Conservation (phyloP, 83 land plant species). For the Isoetes engelmannii region DNA sequence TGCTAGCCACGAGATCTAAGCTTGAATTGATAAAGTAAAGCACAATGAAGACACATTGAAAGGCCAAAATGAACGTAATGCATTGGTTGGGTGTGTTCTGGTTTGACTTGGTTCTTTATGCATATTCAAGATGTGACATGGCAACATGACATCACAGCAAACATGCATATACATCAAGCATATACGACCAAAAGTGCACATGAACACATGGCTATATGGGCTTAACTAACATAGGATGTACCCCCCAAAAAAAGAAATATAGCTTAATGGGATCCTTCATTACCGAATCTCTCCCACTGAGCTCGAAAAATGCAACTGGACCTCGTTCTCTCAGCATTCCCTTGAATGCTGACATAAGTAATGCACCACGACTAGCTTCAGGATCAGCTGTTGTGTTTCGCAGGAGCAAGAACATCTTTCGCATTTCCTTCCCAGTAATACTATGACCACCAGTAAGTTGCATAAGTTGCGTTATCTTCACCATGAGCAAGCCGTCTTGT, state of each 20-base stretch:
- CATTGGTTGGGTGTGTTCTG: too few species aligned
- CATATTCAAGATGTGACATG: too few species aligned
- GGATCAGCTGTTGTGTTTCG: slow-evolving; percentile 52
- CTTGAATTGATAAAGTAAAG: too few species aligned
- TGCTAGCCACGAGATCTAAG: too few species aligned
- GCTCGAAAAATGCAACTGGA: slow-evolving; percentile 84
- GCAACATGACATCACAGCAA: too few species aligned
- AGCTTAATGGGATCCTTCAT: slow-evolving; percentile 16
- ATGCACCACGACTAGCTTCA: slow-evolving; percentile 41
- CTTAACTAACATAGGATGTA: too few species aligned
- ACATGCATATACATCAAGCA: not conserved
- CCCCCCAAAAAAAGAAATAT: too few species aligned
- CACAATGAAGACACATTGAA: too few species aligned
- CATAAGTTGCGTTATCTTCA: slow-evolving; percentile 62
- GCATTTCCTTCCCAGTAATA: slow-evolving; percentile 88
- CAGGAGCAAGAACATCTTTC: slow-evolving; percentile 82
- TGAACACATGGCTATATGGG: not conserved
- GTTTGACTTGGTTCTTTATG: too few species aligned
- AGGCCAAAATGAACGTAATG: too few species aligned
- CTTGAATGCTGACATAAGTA: slow-evolving; percentile 54
- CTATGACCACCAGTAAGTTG: slow-evolving; percentile 85
- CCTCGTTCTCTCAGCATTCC: slow-evolving; percentile 89
- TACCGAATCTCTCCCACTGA: slow-evolving; percentile 82
- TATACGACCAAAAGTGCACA: not conserved
- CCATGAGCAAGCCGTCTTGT: slow-evolving; percentile 33